Evolutionary conservation across 1,284 basidiomycete genomes (phyloP).

Genomic region (Grifola frondosa): DNA sequence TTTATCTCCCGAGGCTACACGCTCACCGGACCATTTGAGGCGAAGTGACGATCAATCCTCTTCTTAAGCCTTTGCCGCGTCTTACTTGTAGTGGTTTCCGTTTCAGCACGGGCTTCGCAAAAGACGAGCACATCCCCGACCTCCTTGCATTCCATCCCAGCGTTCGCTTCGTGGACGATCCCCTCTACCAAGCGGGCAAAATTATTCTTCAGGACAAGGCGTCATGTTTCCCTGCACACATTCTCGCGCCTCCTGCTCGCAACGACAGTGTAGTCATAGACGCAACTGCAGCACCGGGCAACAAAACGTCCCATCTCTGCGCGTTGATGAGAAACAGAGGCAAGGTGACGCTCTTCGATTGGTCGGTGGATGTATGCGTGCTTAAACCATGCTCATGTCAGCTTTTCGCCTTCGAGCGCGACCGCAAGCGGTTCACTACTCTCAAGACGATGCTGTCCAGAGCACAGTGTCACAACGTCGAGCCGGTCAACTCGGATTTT

Average conservation of each 20-base stretch:
- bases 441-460: constrained; percentile 80
- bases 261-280: constrained; percentile 74
- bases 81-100: not conserved
- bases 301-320: constrained; percentile 94
- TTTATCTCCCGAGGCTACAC: constrained; percentile 56
- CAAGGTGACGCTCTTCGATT: constrained; percentile 47
- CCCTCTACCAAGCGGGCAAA: constrained; percentile 69
- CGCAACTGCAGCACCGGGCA: constrained; percentile 95
- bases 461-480: constrained; percentile 79
- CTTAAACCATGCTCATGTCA: constrained; percentile 28
- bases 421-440: constrained; percentile 76
- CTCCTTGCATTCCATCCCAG: constrained; percentile 77
- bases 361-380: not conserved
- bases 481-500: constrained; percentile 77
- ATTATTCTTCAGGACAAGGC: constrained; percentile 97
- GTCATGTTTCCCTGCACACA: constrained; percentile 90
- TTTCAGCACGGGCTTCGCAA: constrained; percentile 57
- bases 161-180: constrained; percentile 59
- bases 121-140: constrained; percentile 78
- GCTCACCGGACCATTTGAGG: constrained; percentile 49
- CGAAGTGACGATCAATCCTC: constrained; percentile 40
- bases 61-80: not conserved
- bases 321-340: constrained; percentile 83
- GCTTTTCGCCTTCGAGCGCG: constrained; percentile 87
- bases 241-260: constrained; percentile 64